Conservation (phyloP, 371 early-diverging fungal species). For the Parasitella parasitica region DNA sequence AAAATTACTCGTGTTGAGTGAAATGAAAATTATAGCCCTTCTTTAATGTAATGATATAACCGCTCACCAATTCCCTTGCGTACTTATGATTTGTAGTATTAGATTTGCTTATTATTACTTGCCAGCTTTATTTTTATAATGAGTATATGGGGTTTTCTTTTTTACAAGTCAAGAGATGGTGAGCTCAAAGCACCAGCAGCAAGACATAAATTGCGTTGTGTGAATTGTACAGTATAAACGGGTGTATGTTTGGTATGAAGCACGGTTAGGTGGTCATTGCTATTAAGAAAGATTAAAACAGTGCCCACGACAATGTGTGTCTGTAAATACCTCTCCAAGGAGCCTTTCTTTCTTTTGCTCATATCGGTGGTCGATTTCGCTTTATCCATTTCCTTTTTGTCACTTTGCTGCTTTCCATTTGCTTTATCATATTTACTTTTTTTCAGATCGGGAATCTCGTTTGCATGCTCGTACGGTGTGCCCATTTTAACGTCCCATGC, state of each 20-base stretch:
- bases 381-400: conserved; percentile 29
- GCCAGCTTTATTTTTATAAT: neutral
- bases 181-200: conserved; percentile 61
- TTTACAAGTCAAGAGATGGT: conserved; percentile 4
- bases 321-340: conserved; percentile 45
- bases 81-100: no score
- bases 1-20: no score
- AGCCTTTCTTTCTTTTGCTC: conserved; percentile 28
- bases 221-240: conserved; percentile 85
- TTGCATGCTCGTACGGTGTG: conserved; percentile 24
- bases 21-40: no score
- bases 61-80: neutral
- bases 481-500: conserved; percentile 92
- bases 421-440: conserved; percentile 31
- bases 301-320: no score
- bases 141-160: neutral
- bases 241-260: conserved; percentile 96
- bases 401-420: conserved; percentile 30
- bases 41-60: no score
- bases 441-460: conserved; percentile 21
- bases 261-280: conserved; percentile 69
- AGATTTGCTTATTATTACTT: neutral
- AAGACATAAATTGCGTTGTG: conserved; percentile 84
- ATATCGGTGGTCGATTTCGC: conserved; percentile 21
- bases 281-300: no score